A percentile compares a stretch with the other conserved stretches of the same genome.
These are phyloP conservation scores for Cercospora sojina DNA, from an alignment of 2,329 filamentous ascomycete species.

Conservation along the genomic window DNA sequence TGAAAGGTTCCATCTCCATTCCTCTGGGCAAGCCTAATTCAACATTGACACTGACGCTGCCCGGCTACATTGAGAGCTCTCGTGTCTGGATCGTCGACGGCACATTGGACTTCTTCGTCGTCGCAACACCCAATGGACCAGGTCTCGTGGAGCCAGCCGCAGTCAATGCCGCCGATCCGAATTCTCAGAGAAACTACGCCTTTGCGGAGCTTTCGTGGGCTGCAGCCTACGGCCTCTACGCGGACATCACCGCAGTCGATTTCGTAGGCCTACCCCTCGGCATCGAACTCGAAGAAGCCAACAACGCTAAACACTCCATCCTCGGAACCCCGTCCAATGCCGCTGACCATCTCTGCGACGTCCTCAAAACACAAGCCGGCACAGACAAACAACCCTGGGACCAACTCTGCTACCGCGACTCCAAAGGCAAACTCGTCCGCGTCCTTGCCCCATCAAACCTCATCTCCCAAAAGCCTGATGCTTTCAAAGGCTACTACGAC, in stretches of 20 bases:
- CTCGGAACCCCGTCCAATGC: conserved; percentile 61
- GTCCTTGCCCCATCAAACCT: conserved; percentile 46
- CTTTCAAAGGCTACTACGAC: conserved; percentile 54
- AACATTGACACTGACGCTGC: conserved; percentile 43
- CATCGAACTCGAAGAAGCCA: conserved; percentile 52
- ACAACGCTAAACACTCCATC: conserved; percentile 47
- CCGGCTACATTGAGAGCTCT: conserved; percentile 44
- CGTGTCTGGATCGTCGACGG: conserved; percentile 51
- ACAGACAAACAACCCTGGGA: conserved; percentile 61
- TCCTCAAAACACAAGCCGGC: conserved; percentile 54
- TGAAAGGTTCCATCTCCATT: conserved; percentile 44
- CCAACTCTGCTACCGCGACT: conserved; percentile 52
- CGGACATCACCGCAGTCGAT: conserved; percentile 42
- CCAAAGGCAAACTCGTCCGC: conserved; percentile 39
- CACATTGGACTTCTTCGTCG: conserved; percentile 46
- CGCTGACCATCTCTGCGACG: conserved; percentile 54
- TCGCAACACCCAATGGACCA: conserved; percentile 38
- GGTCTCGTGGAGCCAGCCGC: conserved; percentile 53
- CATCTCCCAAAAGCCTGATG: conserved; percentile 45
- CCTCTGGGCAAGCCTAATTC: conserved; percentile 40
- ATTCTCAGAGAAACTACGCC: conserved; percentile 44
- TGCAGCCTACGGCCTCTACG: conserved; percentile 46
- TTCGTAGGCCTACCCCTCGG: conserved; percentile 49
- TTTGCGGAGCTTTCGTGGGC: conserved; percentile 50
- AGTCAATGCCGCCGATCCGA: conserved; percentile 41